phyloP scores from a whole-genome alignment of 2,329 filamentous ascomycete species.

The Hyphodiscus sp. region DNA sequence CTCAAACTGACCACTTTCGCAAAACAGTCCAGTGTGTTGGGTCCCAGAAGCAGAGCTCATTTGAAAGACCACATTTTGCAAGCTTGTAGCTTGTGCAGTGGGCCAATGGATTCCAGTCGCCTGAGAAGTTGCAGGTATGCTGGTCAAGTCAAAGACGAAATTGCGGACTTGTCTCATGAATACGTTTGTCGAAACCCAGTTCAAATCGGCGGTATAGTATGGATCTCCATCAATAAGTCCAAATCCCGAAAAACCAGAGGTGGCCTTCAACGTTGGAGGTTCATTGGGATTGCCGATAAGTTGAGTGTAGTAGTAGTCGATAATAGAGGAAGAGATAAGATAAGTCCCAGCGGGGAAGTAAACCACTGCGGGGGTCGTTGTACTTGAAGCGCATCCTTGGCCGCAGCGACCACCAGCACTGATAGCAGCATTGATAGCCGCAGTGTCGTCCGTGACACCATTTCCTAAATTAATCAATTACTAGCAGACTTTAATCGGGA shows the following conservation, averaged over 20 bases:
- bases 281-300: constrained; percentile 26
- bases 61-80: constrained; percentile 55
- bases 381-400: constrained; percentile 38
- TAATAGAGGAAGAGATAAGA: constrained; percentile 20
- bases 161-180: constrained; percentile 62
- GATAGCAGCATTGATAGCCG: constrained; percentile 63
- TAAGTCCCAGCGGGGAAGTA: constrained; percentile 27
- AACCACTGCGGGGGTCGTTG: constrained; percentile 37
- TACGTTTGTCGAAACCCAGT: constrained; percentile 67
- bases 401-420: constrained; percentile 27
- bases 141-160: constrained; percentile 53
- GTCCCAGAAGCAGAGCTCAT: constrained; percentile 41
- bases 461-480: constrained; percentile 47
- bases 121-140: constrained; percentile 19
- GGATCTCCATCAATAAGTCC: constrained; percentile 80
- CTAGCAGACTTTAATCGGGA: neutral
- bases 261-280: constrained; percentile 67
- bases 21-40: constrained; percentile 51
- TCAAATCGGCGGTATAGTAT: constrained; percentile 65
- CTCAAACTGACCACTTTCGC: constrained; percentile 35
- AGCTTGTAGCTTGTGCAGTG: constrained; percentile 47
- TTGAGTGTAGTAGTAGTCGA: constrained; percentile 22
- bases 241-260: constrained; percentile 63
- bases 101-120: constrained; percentile 46
- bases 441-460: constrained; percentile 70